Base-by-base conservation (phyloP, 2,329 filamentous ascomycete species). In the Alternaria arborescens region DNA sequence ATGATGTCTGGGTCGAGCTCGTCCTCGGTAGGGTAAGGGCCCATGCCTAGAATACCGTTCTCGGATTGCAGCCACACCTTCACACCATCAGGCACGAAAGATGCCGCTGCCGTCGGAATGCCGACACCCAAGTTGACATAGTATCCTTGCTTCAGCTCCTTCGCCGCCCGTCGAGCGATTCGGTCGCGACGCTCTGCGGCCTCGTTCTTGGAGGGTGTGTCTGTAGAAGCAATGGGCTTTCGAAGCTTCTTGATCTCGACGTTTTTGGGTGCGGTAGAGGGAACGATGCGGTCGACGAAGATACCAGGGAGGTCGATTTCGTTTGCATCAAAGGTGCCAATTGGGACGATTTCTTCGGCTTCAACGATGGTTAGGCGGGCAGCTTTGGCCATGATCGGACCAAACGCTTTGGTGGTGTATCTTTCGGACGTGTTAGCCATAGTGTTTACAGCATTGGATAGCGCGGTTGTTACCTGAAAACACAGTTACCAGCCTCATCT, bases 131-230 rank as follows among this genome's bases (percentile, higher is more conserved):
- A 81, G 80, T 97, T 97, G 68, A 92, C 93, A 78, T 96, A 96
- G 91, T 94, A 95, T 80, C 93, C 93, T 78, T 96, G 93, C 85
- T 94, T 92, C 83, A 97, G 94, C 82, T 96, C 93, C 83, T 94
- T 94, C 52, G 93, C 92, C 0, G 93, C 93, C 59, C 93, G 86
- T 60, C 87, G 86, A 20, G 95, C 92, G 75, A 97, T 97, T 59
- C 90, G 87, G 80, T 95, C 91, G 62, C 93, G 87, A 30, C 71
- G 70, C 30, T 68, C 62, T 8, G 55, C 47, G 1, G 58, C 54
- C 32, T 58, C 58, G 24, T 61, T 58, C 28, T 60, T 50, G 0
- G 61, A 61, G 2, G 69, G 61, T n/a, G 67, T 60, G 26, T 66
- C 60, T 38, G 61, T 69, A 16, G 68, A 64, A 2, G 70, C 56